Base-by-base conservation (phyloP, 2,329 filamentous ascomycete species). In the Coniochaeta prunicola region DNA sequence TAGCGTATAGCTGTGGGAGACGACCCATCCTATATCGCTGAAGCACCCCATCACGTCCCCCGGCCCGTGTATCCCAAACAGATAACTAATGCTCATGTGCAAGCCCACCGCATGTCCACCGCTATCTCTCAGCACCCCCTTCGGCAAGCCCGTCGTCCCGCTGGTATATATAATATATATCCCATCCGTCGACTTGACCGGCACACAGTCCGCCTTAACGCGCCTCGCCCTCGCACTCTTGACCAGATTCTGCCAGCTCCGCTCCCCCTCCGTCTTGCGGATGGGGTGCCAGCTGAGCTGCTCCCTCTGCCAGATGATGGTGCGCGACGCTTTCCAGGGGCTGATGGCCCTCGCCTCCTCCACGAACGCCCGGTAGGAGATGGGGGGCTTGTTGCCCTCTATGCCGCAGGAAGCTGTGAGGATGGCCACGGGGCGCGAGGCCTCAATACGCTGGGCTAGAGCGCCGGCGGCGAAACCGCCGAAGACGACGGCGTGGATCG, bases 91-190 rank as follows among this genome's bases (percentile, higher is more conserved):
- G 12, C 89, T 91, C 33, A 96, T 78, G 64, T 92, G 85, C 31
- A 97, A 76, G 0, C 91, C 91, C 0, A 96, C 92, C 0, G 91
- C 91, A 71, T 96, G 91, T 1, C 92, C 92, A 3, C 89, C 92
- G 1, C 90, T 89, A 68, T 94, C 88, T 45, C 92, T 81, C 17
- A 94, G 71, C 0, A 96, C 91, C 0, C 91, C 91, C 73, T 96
- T 96, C 0, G 91, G 91, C 8, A 86, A 72, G 1, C 91, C 91
- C 0, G 91, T 96, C 0, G 91, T 96, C 13, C 91, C 86, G 56
- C 87, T 91, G 0, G 91, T 96, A 69, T 96, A 93, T 59, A 96
- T 96, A 64, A 96, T 89, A 72, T 97, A 96, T n/a, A 96, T 75
- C 1, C 84, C 84, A 65, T 96, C 91, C 8, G 82, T 86, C 57